Evolutionary conservation across 805 yeast species (phyloP).

Genomic region (Candida easanensis): DNA sequence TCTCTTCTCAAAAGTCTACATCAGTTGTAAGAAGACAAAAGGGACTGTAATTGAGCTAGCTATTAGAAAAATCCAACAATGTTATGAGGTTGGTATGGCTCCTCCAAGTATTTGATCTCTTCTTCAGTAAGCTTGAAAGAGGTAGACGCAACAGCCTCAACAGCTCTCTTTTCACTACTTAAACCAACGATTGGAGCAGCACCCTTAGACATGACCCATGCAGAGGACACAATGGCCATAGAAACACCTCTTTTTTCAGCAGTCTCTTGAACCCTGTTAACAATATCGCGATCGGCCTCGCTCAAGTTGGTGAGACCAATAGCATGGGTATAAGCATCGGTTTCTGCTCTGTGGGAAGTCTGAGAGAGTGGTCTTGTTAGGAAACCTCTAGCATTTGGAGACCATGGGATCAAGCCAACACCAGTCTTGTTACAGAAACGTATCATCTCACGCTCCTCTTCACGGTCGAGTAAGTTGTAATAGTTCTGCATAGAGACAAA

Average conservation of each 20-base stretch:
- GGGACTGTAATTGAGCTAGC: too few relatives aligned
- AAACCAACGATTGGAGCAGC: conserved; percentile 54
- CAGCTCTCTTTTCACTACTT: conserved; percentile 41
- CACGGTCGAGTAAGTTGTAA: conserved; percentile 53
- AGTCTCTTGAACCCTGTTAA: conserved; percentile 53
- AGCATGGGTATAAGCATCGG: background rate
- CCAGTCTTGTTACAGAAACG: conserved; percentile 50
- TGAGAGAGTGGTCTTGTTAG: conserved; percentile 44
- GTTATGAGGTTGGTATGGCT: conserved; percentile 20
- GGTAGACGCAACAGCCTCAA: conserved; percentile 40
- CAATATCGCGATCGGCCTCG: conserved; percentile 32
- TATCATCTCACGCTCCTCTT: conserved; percentile 62
- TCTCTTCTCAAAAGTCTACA: too few relatives aligned
- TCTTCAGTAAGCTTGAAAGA: conserved; percentile 32
- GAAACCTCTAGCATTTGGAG: conserved; percentile 53
- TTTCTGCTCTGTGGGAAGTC: conserved; percentile 4
- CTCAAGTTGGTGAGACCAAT: conserved; percentile 14
- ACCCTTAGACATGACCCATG: conserved; percentile 53
- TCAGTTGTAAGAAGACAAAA: too few relatives aligned
- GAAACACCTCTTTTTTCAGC: conserved; percentile 44
- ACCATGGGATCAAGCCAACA: conserved; percentile 60
- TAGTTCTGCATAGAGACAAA: conserved; percentile 58
- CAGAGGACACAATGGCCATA: conserved; percentile 51
- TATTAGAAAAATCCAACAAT: too few relatives aligned
- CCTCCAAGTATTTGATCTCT: conserved; percentile 20